Evolutionary conservation across 108 stramenopile genomes (phyloP), one percentile per base, ranked within the genome.

Genomic region (Skeletonema marinoi): DNA sequence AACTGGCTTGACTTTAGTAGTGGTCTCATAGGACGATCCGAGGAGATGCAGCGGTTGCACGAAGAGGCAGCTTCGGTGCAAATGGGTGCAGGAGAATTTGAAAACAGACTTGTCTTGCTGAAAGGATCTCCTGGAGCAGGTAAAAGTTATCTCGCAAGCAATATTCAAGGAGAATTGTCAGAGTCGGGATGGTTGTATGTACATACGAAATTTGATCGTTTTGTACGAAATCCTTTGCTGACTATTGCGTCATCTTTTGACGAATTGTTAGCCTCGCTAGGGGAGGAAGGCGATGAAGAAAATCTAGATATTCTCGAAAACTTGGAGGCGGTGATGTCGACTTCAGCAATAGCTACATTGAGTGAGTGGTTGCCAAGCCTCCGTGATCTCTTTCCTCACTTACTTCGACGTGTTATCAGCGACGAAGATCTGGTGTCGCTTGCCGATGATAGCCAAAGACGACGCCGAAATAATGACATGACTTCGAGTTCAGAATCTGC

Each of bases 1-100:
- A 56, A 56, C 54, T 56, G 54, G 54, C 54, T 56, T 56, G 54
- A 56, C 54, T 56, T 56, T 56, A 56, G 54, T 25, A 56, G 54
- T 56, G 54, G 54, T 25, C 54, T 56, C 9, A 56, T 56, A 25
- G 54, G 54, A 21, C 54, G 54, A 25, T 56, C 54, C 9, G 21
- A 56, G 8, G 54, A 56, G 54, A 25, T 56, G 54, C 54, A 29
- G 10, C 54, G 54, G 6, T 25, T 56, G 25, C 54, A 56, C 10
- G 16, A 56, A 29, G 54, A 9, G 54, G 54, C 54, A 56, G 54
- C 54, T 2, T 6, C 54, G 54, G 54, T 56, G 25, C 54, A 56
- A 56, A 25, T 25, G 2, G 9, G 2, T 56, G 54, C 54, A 56
- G 54, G 54, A 56, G 54, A 56, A 56, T 56, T 56, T 4, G 21